phyloP scores from a whole-genome alignment of 1,139 yeast genomes.

The Hemisphaericaspora xylofermentans region DNA sequence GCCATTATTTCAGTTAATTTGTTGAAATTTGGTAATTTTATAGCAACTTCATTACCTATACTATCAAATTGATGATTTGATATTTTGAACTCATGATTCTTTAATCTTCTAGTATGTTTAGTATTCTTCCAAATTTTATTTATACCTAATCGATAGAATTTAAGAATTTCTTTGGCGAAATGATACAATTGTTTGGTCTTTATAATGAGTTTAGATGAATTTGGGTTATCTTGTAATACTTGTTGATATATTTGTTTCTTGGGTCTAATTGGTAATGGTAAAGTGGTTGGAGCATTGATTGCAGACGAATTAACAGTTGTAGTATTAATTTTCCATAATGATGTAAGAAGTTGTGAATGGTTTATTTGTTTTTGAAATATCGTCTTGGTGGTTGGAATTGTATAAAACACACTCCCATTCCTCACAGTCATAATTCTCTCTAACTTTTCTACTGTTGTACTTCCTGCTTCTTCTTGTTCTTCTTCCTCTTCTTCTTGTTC shows the following conservation, averaged over 20 bases:
- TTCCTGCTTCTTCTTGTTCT: neutral
- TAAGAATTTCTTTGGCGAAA: constrained; percentile 40
- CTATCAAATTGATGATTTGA: constrained; percentile 25
- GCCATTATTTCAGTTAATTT: constrained; percentile 36
- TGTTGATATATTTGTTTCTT: constrained; percentile 30
- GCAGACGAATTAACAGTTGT: neutral
- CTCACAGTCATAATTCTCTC: neutral
- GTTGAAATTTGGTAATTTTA: constrained; percentile 25
- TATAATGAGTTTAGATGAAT: constrained; percentile 19
- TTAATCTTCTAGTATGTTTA: constrained; percentile 22
- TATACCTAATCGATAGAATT: constrained; percentile 55
- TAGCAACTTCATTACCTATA: constrained; percentile 26
- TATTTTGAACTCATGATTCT: constrained; percentile 22
- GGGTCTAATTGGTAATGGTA: constrained; percentile 38
- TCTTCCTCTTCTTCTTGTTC: no score
- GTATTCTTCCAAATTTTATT: constrained; percentile 49
- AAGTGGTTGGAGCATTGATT: constrained; percentile 36
- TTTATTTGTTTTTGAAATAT: constrained; percentile 15
- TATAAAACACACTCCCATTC: constrained; percentile 10
- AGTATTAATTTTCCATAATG: constrained; percentile 16
- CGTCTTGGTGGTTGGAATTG: constrained; percentile 18
- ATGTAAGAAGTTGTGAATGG: constrained; percentile 17
- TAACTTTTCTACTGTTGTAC: neutral
- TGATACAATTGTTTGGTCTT: constrained; percentile 35
- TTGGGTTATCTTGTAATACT: constrained; percentile 23